Evolutionary conservation across 2,329 filamentous ascomycete genomes (phyloP).

Genomic region (Ophioceras dolichostomum): DNA sequence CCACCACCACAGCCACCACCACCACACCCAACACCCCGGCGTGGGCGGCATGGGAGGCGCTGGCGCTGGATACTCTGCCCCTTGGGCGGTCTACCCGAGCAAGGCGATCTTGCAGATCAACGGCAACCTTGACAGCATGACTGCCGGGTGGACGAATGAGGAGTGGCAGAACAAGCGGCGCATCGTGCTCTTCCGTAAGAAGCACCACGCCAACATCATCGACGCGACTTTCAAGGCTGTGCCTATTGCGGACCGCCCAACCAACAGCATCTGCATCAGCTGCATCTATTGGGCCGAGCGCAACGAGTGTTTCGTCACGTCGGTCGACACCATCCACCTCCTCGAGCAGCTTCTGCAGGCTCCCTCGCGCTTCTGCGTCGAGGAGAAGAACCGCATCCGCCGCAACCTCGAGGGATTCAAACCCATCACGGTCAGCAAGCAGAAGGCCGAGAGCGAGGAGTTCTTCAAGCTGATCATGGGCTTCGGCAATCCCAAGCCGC

Average conservation of each 20-base stretch:
- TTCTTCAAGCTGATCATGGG: slow-evolving; percentile 99
- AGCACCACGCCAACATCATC: slow-evolving; percentile 71
- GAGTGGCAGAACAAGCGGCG: slow-evolving; percentile 70
- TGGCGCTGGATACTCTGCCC: too few species aligned
- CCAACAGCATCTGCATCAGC: slow-evolving; percentile 86
- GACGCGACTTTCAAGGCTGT: slow-evolving; percentile 71
- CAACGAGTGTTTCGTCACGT: slow-evolving; percentile 83
- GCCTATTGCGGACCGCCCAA: slow-evolving; percentile 63
- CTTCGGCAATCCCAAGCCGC: slow-evolving; percentile 86
- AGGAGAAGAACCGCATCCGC: slow-evolving; percentile 96
- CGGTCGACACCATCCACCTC: slow-evolving; percentile 92
- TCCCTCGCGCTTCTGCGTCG: slow-evolving; percentile 73
- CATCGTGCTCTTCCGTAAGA: slow-evolving; percentile 78
- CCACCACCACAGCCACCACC: slow-evolving; percentile 54
- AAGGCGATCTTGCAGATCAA: slow-evolving; percentile 80
- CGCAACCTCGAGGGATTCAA: slow-evolving; percentile 92
- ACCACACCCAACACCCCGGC: too few species aligned
- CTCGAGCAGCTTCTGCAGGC: slow-evolving; percentile 76
- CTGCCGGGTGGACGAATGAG: slow-evolving; percentile 67
- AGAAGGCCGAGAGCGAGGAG: slow-evolving; percentile 82
- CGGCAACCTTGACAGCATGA: slow-evolving; percentile 77
- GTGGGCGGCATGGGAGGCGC: too few species aligned
- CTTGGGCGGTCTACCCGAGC: slow-evolving; percentile 68
- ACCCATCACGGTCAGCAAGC: slow-evolving; percentile 86
- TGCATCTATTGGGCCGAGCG: slow-evolving; percentile 97